Base-by-base conservation (phyloP, 495 filamentous ascomycete species). In the Neurospora sp. region DNA sequence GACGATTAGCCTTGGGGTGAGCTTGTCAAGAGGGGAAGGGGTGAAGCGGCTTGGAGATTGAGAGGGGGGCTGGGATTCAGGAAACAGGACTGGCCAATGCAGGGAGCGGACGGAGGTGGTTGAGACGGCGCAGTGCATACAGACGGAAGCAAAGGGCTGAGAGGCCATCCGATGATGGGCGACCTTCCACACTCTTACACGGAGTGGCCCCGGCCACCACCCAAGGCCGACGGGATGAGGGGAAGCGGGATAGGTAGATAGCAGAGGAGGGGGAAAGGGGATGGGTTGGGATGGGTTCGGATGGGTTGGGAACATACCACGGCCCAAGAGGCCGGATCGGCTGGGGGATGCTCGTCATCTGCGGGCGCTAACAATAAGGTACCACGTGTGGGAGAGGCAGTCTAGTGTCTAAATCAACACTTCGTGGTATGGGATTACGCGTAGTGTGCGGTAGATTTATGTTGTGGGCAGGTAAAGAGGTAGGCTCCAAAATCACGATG, bases 281-380 rank as follows among this genome's bases (percentile, higher is more conserved):
- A n/a, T n/a, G n/a, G n/a, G n/a, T n/a, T n/a, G n/a, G n/a, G 27
- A 59, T 31, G 54, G 54, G 27, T 31, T 54, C 10, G 23, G 54
- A 62, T 66, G 27, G 14, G 14, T 62, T 35, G 54, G 14, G 5
- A 14, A 71, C 70, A n/a, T 72, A 77, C 76, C 71, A 69, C 18
- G 74, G 76, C 72, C 72, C 74, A 23, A 77, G 76, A 35, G 74
- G 71, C 42, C 76, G 76, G 46, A 39, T 70, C 23, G 42, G 23
- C 27, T 35, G 40, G 14, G 46, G 35, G 27, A 37, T 20, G 44
- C 38, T 23, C 18, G 44, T 20, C 72, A 74, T 74, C 37, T 66
- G 42, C 37, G 39, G 54, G 20, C 35, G 31, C 71, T 66, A 59
- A 35, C 44, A 20, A 72, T 39, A 66, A 66, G 27, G 54, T 66